Base-by-base conservation (phyloP, 2,329 filamentous ascomycete genomes). In the Paracoccidioides lutzii region DNA sequence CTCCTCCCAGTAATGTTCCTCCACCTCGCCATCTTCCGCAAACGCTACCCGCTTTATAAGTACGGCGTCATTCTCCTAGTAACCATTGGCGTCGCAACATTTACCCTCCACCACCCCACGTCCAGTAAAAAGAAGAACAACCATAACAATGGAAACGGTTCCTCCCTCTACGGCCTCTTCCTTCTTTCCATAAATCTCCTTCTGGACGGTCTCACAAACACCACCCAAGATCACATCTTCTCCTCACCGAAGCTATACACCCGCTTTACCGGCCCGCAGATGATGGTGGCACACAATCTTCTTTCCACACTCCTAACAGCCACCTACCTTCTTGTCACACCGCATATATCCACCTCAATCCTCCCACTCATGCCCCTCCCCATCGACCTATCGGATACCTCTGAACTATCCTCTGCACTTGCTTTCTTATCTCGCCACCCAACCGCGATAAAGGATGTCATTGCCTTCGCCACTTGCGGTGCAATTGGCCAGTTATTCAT, bases 231-330 rank as follows among this genome's bases (percentile, higher is more conserved):
- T 71, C 84, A 95, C 71, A 89, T 98, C 70, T 96, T 97, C 70
- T 73, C 74, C 60, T 78, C 81, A 5, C 74, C 73, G 2, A 71
- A 75, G 32, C 67, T 72, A 1, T 95, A 90, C 73, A 82, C 82
- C 61, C 83, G 85, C 12, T 96, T 93, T 69, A 82, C 83, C 2
- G 93, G 93, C 8, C 90, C 91, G 58, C 93, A 98, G 79, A 98
- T 98, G 93, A 98, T 98, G 93, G 94, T 90, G 69, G 90, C 91
- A 42, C 89, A 96, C 72, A 98, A 97, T 69, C 76, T 95, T 55
- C 86, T 97, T 71, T 85, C 82, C 63, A 91, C 90, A 3, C 67
- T 83, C 49, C 76, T 97, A 56, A 97, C 90, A 3, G 77, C 81
- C 22, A 67, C 74, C 0, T 97, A 95, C 66, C 81, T 98, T 46